Evolutionary conservation across 176 grass and related monocot genomes (phyloP).

Genomic region (Miscanthus lutarioriparius): DNA sequence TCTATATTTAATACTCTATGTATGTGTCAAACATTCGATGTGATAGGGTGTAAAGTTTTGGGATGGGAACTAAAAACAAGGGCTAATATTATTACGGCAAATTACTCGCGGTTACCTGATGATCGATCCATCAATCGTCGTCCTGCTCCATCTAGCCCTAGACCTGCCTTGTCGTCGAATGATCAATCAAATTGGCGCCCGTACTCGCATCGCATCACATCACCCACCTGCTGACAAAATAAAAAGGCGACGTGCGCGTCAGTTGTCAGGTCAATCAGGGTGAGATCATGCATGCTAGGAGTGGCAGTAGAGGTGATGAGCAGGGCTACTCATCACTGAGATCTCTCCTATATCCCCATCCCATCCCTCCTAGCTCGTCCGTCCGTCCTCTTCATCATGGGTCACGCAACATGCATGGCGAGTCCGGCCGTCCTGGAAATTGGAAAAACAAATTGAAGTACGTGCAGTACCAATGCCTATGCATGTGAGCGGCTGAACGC

Average conservation of each 20-base stretch:
- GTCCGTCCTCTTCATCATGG: no score
- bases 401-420: neutral
- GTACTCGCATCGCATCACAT: neutral
- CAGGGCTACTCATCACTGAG: no score
- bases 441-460: neutral
- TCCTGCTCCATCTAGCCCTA: neutral
- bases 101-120: no score
- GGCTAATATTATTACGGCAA: no score
- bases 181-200: neutral
- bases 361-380: neutral
- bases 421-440: neutral
- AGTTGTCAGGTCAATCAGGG: slow-evolving; percentile 17
- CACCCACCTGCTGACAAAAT: neutral
- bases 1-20: no score
- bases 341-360: neutral
- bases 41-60: no score
- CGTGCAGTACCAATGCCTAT: no score
- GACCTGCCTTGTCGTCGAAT: neutral
- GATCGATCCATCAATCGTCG: no score
- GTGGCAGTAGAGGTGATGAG: neutral
- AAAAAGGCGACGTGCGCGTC: neutral
- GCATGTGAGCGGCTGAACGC: no score
- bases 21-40: no score
- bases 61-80: no score
- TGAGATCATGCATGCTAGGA: neutral